Evolutionary conservation across 2,329 filamentous ascomycete species (phyloP).

Genomic region (Cephalotrichum gorgonifer): DNA sequence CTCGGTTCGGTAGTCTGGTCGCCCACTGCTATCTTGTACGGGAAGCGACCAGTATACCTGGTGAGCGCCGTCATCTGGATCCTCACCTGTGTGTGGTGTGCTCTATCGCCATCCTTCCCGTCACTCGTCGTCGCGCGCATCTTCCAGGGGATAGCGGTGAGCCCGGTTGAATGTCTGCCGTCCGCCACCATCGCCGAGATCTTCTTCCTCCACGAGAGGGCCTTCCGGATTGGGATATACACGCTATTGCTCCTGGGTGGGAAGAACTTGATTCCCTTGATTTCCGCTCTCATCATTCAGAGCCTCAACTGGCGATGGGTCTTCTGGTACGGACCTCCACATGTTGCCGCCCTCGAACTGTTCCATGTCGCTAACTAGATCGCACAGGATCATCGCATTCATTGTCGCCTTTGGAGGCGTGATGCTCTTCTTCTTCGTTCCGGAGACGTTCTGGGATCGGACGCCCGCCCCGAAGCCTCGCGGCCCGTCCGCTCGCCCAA

Average conservation of each 20-base stretch:
- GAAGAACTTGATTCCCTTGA: slow-evolving; percentile 81
- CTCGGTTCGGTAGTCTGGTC: slow-evolving; percentile 75
- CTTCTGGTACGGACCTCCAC: slow-evolving; percentile 55
- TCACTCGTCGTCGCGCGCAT: slow-evolving; percentile 75
- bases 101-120: slow-evolving; percentile 66
- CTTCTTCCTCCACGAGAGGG: slow-evolving; percentile 88
- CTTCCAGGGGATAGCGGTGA: slow-evolving; percentile 79
- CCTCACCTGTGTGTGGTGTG: slow-evolving; percentile 71
- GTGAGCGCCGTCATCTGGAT: slow-evolving; percentile 69
- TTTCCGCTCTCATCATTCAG: slow-evolving; percentile 77
- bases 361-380: slow-evolving; percentile 7
- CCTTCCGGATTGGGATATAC: slow-evolving; percentile 88
- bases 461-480: slow-evolving; percentile 43
- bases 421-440: slow-evolving; percentile 80
- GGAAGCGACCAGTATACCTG: slow-evolving; percentile 86
- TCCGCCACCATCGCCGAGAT: slow-evolving; percentile 94
- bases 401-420: slow-evolving; percentile 60
- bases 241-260: slow-evolving; percentile 79
- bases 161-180: slow-evolving; percentile 83
- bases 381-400: slow-evolving; percentile 64
- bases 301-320: slow-evolving; percentile 78
- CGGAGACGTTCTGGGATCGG: slow-evolving; percentile 93
- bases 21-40: slow-evolving; percentile 82
- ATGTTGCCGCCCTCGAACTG: slow-evolving; percentile 10
- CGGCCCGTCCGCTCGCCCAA: slow-evolving; percentile 27